Evolutionary conservation across 2,329 filamentous ascomycete genomes (phyloP).

Genomic region (Coccinonectria pachysandricola): DNA sequence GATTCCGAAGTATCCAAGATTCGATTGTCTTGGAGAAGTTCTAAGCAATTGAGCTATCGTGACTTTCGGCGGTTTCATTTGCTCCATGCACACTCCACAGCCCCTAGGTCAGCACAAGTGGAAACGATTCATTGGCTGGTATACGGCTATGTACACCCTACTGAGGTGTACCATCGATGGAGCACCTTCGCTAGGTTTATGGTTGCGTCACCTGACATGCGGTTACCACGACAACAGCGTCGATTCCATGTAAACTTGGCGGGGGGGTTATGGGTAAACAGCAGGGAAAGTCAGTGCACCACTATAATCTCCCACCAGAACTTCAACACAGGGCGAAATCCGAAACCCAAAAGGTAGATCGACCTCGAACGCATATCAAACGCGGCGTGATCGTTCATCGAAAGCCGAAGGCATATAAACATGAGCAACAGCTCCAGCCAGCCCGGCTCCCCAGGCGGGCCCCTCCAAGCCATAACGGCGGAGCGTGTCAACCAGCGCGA

Average conservation of each 20-base stretch:
- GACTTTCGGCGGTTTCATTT: slow-evolving; percentile 8
- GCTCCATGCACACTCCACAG: slow-evolving; percentile 7
- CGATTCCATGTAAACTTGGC: slow-evolving; percentile 6
- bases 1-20: too few species aligned
- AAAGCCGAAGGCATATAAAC: too few species aligned
- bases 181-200: neutral
- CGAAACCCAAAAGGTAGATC: too few species aligned
- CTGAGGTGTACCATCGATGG: slow-evolving; percentile 1
- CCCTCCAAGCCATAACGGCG: slow-evolving; percentile 51
- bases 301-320: slow-evolving; percentile 5
- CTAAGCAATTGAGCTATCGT: slow-evolving; percentile 17
- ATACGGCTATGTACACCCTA: slow-evolving; percentile 6
- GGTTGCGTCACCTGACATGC: slow-evolving; percentile 12
- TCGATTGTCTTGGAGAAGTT: slow-evolving; percentile 8
- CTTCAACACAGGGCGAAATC: slow-evolving; percentile 6
- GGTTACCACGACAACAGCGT: slow-evolving; percentile 17
- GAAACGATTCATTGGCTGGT: slow-evolving; percentile 9
- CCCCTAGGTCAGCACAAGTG: slow-evolving; percentile 12
- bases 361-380: neutral
- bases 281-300: slow-evolving; percentile 3
- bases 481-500: slow-evolving; percentile 49
- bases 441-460: slow-evolving; percentile 43
- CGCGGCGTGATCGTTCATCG: neutral
- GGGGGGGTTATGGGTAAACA: slow-evolving; percentile 18
- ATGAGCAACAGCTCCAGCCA: slow-evolving; percentile 31